Evolutionary conservation across 1,284 basidiomycete genomes (phyloP).

Genomic region (Meripilus lineatus): DNA sequence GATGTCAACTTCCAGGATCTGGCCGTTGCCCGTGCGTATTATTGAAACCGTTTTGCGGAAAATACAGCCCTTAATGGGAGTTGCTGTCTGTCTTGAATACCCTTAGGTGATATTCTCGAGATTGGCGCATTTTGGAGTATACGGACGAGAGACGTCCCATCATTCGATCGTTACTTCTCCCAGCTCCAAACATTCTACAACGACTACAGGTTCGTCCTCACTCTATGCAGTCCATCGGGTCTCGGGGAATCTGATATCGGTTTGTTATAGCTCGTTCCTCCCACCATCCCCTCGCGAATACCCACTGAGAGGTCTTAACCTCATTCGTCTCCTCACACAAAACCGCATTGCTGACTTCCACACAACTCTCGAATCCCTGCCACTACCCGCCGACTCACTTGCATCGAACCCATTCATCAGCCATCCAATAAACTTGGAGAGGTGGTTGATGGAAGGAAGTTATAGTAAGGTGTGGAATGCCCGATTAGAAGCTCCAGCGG

Average conservation of each 20-base stretch:
- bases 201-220: conserved; percentile 67
- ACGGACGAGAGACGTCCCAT: conserved; percentile 80
- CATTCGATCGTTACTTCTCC: conserved; percentile 94
- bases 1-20: conserved; percentile 59
- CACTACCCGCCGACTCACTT: conserved; percentile 68
- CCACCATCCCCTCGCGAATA: conserved; percentile 84
- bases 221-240: neutral
- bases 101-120: conserved; percentile 87
- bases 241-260: no score
- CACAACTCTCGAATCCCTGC: conserved; percentile 96
- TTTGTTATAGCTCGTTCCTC: conserved; percentile 56
- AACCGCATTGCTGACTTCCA: conserved; percentile 98
- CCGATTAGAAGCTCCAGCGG: conserved; percentile 79
- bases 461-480: conserved; percentile 99
- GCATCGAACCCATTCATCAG: conserved; percentile 75
- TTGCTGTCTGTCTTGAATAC: neutral
- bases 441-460: conserved; percentile 98
- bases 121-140: conserved; percentile 94
- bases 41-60: conserved; percentile 4
- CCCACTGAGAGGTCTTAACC: conserved; percentile 87
- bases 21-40: conserved; percentile 59
- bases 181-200: conserved; percentile 92
- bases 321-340: conserved; percentile 91
- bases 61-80: neutral
- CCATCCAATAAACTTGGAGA: conserved; percentile 87